Conservation (phyloP, 257 asterid genomes). For the Primulina huaijiensis region DNA sequence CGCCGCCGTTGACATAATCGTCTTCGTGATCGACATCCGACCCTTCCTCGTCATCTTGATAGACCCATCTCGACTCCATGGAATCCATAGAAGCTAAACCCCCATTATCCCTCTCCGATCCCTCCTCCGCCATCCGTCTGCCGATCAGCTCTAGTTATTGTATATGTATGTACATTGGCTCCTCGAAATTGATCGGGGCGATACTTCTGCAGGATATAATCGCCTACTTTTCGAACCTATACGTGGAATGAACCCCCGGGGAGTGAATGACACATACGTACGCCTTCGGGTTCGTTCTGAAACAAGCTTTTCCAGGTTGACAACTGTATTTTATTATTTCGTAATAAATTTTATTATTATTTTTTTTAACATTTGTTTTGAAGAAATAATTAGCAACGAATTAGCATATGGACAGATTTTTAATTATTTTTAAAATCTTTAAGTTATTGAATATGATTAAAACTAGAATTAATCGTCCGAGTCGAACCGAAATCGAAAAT, state of each 20-base stretch:
- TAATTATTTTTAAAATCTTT: no score
- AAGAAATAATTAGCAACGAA: no score
- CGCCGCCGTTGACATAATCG: constrained; percentile 39
- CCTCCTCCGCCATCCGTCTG: constrained; percentile 61
- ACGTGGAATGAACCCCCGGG: background rate
- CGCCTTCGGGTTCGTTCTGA: background rate
- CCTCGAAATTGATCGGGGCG: background rate
- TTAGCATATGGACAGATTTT: no score
- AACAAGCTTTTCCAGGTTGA: background rate
- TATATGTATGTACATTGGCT: constrained; percentile 12
- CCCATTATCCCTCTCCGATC: constrained; percentile 80
- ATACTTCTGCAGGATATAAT: no score
- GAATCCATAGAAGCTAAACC: constrained; percentile 83
- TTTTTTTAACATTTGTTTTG: no score
- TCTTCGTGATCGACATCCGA: constrained; percentile 53
- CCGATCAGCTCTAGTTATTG: background rate
- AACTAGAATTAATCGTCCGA: no score
- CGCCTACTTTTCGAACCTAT: background rate
- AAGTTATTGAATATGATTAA: no score
- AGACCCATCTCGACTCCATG: constrained; percentile 95
- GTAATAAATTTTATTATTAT: no score
- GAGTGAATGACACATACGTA: background rate
- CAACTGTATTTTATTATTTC: no score
- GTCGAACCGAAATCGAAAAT: no score
- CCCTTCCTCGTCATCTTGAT: constrained; percentile 65